Percentiles rank a stretch among this genome's conserved stretches.
These are phyloP conservation scores for Pythium myriotylum DNA, from an alignment of 352 stramenopile species.

Conservation along the genomic window DNA sequence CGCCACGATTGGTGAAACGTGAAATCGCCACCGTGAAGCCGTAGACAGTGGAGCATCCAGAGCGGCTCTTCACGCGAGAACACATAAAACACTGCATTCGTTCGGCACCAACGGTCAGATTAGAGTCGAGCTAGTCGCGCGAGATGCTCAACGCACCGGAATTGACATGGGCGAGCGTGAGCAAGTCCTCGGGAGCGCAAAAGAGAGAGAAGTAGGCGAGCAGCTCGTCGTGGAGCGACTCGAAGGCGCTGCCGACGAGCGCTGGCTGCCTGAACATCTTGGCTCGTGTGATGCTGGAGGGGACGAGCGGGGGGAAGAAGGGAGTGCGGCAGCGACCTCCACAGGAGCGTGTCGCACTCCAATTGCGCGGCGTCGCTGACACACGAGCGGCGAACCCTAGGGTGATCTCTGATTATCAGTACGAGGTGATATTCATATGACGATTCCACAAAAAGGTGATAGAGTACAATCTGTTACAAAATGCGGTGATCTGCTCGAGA, in stretches of 20 bases:
- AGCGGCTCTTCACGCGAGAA: constrained; percentile 80
- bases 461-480: too few species aligned
- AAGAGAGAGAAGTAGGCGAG: constrained; percentile 81
- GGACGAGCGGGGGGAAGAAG: neutral
- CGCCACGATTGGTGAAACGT: constrained; percentile 69
- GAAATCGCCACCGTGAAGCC: constrained; percentile 70
- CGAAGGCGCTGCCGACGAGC: constrained; percentile 60
- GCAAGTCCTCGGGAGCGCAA: constrained; percentile 60
- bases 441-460: too few species aligned
- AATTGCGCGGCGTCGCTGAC: neutral
- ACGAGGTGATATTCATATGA: too few species aligned
- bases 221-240: constrained; percentile 73
- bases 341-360: constrained; percentile 10
- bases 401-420: too few species aligned
- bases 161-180: constrained; percentile 65
- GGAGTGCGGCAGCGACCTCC: neutral
- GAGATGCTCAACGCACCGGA: constrained; percentile 43
- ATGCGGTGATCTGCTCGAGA: too few species aligned
- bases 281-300: neutral
- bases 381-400: neutral
- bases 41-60: constrained; percentile 83
- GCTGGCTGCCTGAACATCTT: constrained; percentile 60
- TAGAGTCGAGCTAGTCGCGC: neutral
- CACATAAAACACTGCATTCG: constrained; percentile 68
- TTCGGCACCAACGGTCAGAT: too few species aligned